phyloP scores from a whole-genome alignment of 2,329 filamentous ascomycete species.

The Trichoderma citrinoviride region DNA sequence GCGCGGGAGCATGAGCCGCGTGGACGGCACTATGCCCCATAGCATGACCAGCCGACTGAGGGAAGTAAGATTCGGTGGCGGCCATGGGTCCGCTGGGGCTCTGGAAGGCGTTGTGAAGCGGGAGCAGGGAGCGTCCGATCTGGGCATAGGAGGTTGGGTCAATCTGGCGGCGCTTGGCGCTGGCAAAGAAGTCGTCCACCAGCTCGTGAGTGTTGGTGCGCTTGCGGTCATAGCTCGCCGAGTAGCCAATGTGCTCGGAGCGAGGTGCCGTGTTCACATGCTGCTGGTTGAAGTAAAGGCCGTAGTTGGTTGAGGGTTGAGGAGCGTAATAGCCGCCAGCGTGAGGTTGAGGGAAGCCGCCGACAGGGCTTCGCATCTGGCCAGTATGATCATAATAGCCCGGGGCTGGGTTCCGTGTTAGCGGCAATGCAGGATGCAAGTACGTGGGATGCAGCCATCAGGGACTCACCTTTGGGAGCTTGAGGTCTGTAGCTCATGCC shows the following conservation, averaged over 20 bases:
- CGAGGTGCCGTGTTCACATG: conserved; percentile 52
- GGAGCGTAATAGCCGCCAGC: conserved; percentile 56
- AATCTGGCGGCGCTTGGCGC: conserved; percentile 86
- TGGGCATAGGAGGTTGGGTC: conserved; percentile 87
- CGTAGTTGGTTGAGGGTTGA: conserved; percentile 57
- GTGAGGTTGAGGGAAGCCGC: conserved; percentile 56
- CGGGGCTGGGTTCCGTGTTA: conserved; percentile 40
- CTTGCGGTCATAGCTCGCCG: conserved; percentile 68
- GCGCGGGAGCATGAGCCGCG: conserved; percentile 44
- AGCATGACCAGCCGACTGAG: conserved; percentile 42
- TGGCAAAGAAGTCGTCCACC: conserved; percentile 90
- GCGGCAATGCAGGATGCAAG: not conserved
- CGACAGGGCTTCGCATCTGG: conserved; percentile 58
- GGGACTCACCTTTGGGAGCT: conserved; percentile 51
- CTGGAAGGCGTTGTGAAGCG: conserved; percentile 69
- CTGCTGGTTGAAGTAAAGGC: conserved; percentile 75
- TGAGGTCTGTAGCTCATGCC: conserved; percentile 55
- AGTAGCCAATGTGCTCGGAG: conserved; percentile 62
- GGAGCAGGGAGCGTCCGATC: conserved; percentile 83
- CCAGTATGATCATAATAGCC: conserved; percentile 65
- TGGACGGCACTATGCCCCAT: conserved; percentile 42
- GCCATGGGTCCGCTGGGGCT: conserved; percentile 53
- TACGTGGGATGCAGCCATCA: not conserved
- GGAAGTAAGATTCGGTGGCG: conserved; percentile 50
- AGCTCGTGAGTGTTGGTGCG: conserved; percentile 82